Conservation (phyloP, 1,139 yeast species). For the Lodderomyces oxycetoniae region DNA sequence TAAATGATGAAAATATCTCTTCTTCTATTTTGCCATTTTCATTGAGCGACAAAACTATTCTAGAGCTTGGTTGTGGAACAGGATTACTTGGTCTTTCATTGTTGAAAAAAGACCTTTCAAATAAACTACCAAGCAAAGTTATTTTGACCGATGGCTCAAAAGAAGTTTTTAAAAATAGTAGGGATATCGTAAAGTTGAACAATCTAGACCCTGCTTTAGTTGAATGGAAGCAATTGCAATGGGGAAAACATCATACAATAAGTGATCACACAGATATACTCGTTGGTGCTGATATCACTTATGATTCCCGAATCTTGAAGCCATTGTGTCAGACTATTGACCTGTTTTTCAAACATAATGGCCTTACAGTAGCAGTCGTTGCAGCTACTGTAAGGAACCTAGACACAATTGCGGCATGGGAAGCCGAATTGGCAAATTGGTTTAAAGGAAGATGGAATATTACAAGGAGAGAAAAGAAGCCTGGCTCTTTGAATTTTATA, state of each 20-base stretch:
- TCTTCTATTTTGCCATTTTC: slow-evolving; percentile 7
- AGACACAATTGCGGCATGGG: slow-evolving; percentile 55
- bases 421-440: slow-evolving; percentile 28
- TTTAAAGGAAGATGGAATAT: slow-evolving; percentile 25
- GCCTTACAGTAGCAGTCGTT: slow-evolving; percentile 37
- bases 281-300: slow-evolving; percentile 84
- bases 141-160: slow-evolving; percentile 77
- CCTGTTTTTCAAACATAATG: slow-evolving; percentile 31
- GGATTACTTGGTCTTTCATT: slow-evolving; percentile 72
- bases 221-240: slow-evolving; percentile 37
- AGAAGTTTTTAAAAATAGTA: slow-evolving; percentile 50
- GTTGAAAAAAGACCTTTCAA: slow-evolving; percentile 22
- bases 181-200: slow-evolving; percentile 46
- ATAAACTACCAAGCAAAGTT: slow-evolving; percentile 23
- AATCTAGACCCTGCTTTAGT: slow-evolving; percentile 12
- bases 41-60: slow-evolving; percentile 24
- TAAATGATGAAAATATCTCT: slow-evolving; percentile 19
- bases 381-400: slow-evolving; percentile 73
- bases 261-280: slow-evolving; percentile 39
- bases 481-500: slow-evolving; percentile 17
- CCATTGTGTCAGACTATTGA: slow-evolving; percentile 48
- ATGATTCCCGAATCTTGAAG: slow-evolving; percentile 61
- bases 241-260: slow-evolving; percentile 49
- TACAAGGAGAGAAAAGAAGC: slow-evolving; percentile 15
- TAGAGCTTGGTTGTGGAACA: slow-evolving; percentile 89